Conservation (phyloP, 352 stramenopile genomes). For the Phytopythium aichiense region DNA sequence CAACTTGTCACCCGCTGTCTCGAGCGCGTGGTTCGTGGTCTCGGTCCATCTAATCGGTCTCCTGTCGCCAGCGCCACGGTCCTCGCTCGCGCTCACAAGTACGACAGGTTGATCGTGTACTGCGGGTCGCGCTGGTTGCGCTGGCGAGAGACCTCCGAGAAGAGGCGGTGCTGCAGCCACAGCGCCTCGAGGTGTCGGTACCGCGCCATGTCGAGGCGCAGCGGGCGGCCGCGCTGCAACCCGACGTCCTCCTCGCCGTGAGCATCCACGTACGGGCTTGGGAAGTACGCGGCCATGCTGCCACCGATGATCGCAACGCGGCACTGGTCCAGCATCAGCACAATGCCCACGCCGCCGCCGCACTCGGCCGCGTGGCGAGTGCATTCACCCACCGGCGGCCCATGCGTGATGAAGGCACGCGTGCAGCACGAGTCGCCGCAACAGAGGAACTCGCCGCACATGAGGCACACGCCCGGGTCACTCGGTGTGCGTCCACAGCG, state of each 20-base stretch:
- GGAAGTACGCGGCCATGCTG: conserved; percentile 85
- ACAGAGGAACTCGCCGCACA: conserved; percentile 82
- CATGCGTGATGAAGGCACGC: conserved; percentile 67
- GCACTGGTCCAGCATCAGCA: conserved; percentile 84
- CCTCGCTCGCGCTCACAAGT: conserved; percentile 41
- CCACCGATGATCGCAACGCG: conserved; percentile 78
- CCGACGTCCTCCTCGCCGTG: conserved; percentile 85
- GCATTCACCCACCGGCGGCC: conserved; percentile 77
- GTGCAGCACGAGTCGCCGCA: conserved; percentile 84
- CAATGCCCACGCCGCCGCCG: conserved; percentile 76
- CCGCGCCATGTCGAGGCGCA: conserved; percentile 69
- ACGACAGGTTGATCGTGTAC: conserved; percentile 85
- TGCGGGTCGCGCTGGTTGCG: conserved; percentile 85
- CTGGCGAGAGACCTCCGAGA: conserved; percentile 80
- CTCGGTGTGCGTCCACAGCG: conserved; percentile 63
- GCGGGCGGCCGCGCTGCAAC: conserved; percentile 69
- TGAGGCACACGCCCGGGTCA: conserved; percentile 76
- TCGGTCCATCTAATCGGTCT: background rate
- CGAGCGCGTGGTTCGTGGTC: background rate
- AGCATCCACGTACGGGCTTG: conserved; percentile 80
- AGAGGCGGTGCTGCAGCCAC: conserved; percentile 84
- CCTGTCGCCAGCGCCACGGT: background rate
- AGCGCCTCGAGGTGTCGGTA: conserved; percentile 76
- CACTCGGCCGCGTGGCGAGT: conserved; percentile 83
- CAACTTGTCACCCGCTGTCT: background rate